phyloP scores from a whole-genome alignment of 306 rosid species.

The Macrotyloma uniflorum region DNA sequence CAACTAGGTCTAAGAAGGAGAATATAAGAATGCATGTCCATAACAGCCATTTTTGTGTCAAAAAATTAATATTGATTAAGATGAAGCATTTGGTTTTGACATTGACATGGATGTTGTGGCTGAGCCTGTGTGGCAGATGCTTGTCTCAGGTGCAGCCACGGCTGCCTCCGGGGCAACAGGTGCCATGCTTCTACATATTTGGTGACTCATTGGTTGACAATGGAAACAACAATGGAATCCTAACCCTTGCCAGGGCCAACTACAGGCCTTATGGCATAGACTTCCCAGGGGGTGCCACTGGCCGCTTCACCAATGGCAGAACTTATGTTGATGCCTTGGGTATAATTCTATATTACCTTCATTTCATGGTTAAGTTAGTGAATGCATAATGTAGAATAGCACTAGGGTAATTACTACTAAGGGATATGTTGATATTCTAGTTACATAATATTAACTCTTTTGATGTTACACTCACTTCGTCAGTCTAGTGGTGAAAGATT shows the following conservation, averaged over 20 bases:
- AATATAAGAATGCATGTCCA: slow-evolving; percentile 36
- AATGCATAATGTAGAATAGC: neutral
- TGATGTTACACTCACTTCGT: too few relatives aligned
- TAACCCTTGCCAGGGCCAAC: slow-evolving; percentile 85
- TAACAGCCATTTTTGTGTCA: neutral
- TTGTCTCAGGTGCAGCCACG: slow-evolving; percentile 51
- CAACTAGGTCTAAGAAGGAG: neutral
- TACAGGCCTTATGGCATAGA: slow-evolving; percentile 88
- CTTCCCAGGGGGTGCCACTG: slow-evolving; percentile 82
- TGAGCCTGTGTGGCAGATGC: slow-evolving; percentile 49
- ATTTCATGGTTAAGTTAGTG: neutral
- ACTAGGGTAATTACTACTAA: neutral
- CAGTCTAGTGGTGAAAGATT: too few relatives aligned
- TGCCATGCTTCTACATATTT: slow-evolving; percentile 88
- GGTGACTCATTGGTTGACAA: slow-evolving; percentile 96
- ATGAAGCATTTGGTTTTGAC: slow-evolving; percentile 40
- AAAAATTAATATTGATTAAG: neutral
- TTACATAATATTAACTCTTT: neutral
- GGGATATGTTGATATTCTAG: neutral
- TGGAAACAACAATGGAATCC: slow-evolving; percentile 75
- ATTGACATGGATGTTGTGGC: slow-evolving; percentile 36
- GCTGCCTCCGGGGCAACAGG: slow-evolving; percentile 51
- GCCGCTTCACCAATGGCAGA: slow-evolving; percentile 94
- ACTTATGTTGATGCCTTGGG: slow-evolving; percentile 90
- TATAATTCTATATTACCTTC: slow-evolving; percentile 8